A percentile compares a stretch with the other conserved stretches of the same genome.
Conservation (phyloP, 2,329 filamentous ascomycete genomes). For the Xylariales sp. region DNA sequence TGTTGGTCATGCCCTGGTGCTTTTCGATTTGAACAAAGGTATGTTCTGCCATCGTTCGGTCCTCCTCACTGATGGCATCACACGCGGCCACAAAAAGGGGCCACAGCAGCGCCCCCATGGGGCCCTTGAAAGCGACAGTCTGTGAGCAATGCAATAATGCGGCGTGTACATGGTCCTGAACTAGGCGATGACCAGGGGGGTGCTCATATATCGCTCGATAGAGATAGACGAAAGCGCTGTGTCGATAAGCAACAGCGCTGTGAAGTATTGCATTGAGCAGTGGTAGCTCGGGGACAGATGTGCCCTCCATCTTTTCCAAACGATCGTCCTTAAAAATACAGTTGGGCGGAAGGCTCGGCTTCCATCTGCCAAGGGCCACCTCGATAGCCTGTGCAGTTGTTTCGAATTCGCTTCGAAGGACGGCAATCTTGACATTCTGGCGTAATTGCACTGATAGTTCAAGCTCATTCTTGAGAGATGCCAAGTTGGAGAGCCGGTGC, state of each 20-base stretch:
- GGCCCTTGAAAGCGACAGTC: constrained; percentile 51
- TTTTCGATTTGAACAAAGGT: constrained; percentile 50
- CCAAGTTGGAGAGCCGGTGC: constrained; percentile 53
- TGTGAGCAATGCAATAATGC: constrained; percentile 50
- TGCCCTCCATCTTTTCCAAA: constrained; percentile 10
- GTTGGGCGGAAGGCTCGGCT: constrained; percentile 43
- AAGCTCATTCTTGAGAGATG: constrained; percentile 47
- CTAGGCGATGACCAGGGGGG: constrained; percentile 39
- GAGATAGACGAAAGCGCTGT: constrained; percentile 54
- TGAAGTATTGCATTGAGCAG: constrained; percentile 51
- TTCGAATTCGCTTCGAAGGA: constrained; percentile 46
- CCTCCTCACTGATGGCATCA: constrained; percentile 46
- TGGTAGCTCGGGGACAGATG: constrained; percentile 28
- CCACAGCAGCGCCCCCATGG: constrained; percentile 62
- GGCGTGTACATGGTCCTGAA: constrained; percentile 49
- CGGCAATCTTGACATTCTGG: constrained; percentile 38
- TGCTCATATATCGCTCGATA: constrained; percentile 50
- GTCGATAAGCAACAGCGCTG: constrained; percentile 57
- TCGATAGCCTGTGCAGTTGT: constrained; percentile 51
- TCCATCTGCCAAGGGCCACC: constrained; percentile 50
- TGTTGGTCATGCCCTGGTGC: constrained; percentile 63
- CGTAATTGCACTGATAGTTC: constrained; percentile 37
- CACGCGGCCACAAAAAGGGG: constrained; percentile 61
- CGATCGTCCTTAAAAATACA: constrained; percentile 22
- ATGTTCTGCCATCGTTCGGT: constrained; percentile 45